Percentiles rank a stretch among this genome's conserved stretches.
phyloP scores from a whole-genome alignment of 129 eudicot species.

The Pulicaria dysenterica region DNA sequence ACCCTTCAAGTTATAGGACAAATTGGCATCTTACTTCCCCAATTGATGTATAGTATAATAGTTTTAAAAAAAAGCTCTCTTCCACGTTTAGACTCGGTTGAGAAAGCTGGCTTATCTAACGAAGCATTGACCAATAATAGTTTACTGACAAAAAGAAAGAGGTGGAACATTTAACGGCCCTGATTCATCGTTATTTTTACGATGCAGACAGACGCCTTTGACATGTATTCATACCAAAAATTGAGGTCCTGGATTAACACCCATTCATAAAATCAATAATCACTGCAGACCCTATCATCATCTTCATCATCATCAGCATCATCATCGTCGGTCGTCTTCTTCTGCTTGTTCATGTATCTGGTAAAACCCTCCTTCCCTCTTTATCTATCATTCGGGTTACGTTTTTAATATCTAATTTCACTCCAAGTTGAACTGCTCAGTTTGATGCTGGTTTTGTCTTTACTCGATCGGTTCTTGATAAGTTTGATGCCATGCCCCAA shows the following conservation, averaged over 20 bases:
- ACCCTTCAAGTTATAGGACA: no score
- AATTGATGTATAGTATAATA: no score
- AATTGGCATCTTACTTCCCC: no score
- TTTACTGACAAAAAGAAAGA: background rate
- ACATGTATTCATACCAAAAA: constrained; percentile 10
- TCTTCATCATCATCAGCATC: no score
- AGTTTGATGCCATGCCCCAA: background rate
- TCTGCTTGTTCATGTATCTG: constrained; percentile 23
- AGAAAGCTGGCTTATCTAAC: constrained; percentile 16
- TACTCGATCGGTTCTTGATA: background rate
- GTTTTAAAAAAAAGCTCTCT: no score
- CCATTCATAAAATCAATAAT: background rate
- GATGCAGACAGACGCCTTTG: background rate
- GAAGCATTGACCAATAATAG: constrained; percentile 1
- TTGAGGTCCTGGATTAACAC: constrained; percentile 23
- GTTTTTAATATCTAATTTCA: background rate
- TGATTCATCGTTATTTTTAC: background rate
- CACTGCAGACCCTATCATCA: background rate
- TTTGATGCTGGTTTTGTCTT: background rate
- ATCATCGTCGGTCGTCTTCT: background rate
- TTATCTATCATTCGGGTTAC: background rate
- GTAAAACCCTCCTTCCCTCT: background rate
- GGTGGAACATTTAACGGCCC: background rate
- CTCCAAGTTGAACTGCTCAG: background rate
- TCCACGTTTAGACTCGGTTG: background rate